Conservation (phyloP, 2,329 filamentous ascomycete species). For the Hypoxylon rubiginosum region DNA sequence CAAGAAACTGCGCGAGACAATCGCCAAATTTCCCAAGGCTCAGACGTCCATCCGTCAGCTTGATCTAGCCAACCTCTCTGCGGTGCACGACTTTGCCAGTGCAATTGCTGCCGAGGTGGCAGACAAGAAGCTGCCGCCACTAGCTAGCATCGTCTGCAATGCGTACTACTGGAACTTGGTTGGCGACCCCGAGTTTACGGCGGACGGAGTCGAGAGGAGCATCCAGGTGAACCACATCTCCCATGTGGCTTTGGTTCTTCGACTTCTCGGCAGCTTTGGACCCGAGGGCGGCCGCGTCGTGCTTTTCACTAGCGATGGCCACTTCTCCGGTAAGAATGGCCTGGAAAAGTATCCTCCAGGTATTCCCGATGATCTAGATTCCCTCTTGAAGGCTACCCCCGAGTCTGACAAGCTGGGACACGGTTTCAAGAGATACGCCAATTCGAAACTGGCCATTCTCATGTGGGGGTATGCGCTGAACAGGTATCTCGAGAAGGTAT, state of each 20-base stretch:
- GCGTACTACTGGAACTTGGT: constrained; percentile 57
- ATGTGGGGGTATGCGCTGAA: constrained; percentile 59
- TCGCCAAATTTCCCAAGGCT: constrained; percentile 54
- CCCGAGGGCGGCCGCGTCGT: constrained; percentile 60
- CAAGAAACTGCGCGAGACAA: constrained; percentile 44
- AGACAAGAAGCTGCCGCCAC: constrained; percentile 48
- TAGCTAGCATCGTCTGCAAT: constrained; percentile 57
- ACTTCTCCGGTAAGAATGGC: constrained; percentile 56
- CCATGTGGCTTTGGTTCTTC: constrained; percentile 55
- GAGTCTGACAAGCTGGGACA: constrained; percentile 54
- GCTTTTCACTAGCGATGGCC: constrained; percentile 51
- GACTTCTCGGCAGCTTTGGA: constrained; percentile 71
- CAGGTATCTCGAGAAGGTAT: constrained; percentile 47
- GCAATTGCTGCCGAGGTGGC: constrained; percentile 49
- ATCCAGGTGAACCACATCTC: constrained; percentile 58
- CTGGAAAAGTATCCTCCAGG: constrained; percentile 54
- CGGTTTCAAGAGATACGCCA: constrained; percentile 60
- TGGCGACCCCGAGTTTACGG: constrained; percentile 50
- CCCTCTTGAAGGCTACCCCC: constrained; percentile 52
- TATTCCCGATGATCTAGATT: constrained; percentile 55
- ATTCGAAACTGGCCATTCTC: constrained; percentile 57
- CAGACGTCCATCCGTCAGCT: constrained; percentile 52
- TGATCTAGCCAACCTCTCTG: constrained; percentile 53
- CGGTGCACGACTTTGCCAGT: constrained; percentile 53
- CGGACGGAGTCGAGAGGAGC: constrained; percentile 55